Percentiles rank a stretch among this genome's conserved stretches.
Conservation (phyloP, 164 flowering plant species). For the Nelumbo lutea region DNA sequence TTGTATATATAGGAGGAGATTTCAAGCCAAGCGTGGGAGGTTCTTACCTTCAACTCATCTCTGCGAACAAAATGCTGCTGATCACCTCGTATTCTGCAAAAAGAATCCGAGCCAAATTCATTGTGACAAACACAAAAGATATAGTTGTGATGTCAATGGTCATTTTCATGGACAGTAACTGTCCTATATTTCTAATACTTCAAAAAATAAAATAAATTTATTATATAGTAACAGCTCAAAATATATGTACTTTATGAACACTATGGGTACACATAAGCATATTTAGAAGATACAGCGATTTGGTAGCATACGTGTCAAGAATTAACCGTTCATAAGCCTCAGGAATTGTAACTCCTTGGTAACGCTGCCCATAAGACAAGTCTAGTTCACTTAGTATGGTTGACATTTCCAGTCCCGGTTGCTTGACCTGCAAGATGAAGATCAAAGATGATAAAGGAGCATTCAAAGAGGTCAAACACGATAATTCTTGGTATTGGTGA, state of each 20-base stretch:
- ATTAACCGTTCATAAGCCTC: slow-evolving; percentile 97
- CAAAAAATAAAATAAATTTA: too few species aligned
- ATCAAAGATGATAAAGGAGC: not conserved
- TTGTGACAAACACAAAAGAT: too few species aligned
- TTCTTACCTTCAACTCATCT: slow-evolving; percentile 81
- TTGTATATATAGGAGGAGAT: not conserved
- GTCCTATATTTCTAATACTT: too few species aligned
- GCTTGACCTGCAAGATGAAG: slow-evolving; percentile 66
- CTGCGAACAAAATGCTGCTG: slow-evolving; percentile 98
- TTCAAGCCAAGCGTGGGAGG: not conserved
- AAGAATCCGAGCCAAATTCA: not conserved
- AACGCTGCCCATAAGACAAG: slow-evolving; percentile 84
- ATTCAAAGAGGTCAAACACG: not conserved
- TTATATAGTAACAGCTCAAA: not conserved
- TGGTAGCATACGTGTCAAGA: slow-evolving; percentile 78
- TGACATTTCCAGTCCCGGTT: slow-evolving; percentile 91
- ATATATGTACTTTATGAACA: not conserved
- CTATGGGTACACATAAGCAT: not conserved
- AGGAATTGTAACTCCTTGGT: slow-evolving; percentile 75
- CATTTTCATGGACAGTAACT: not conserved
- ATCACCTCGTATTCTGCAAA: slow-evolving; percentile 83
- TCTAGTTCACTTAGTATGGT: slow-evolving; percentile 93
- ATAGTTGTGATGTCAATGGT: not conserved
- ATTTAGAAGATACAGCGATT: slow-evolving; percentile 2
- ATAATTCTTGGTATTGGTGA: not conserved